Conservation (phyloP, 352 stramenopile species). For the Stramenopiles sp. region DNA sequence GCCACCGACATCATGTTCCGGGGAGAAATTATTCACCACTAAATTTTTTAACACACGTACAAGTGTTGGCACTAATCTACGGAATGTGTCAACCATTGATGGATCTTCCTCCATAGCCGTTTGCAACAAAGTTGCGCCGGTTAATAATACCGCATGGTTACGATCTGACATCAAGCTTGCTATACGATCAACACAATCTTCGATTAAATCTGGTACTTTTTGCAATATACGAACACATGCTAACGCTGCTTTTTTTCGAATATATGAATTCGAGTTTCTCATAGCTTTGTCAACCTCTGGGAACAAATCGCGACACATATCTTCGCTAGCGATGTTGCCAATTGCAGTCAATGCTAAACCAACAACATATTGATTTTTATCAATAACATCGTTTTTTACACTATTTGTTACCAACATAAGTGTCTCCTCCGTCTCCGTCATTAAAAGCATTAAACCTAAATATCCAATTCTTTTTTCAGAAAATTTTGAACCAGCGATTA, state of each 20-base stretch:
- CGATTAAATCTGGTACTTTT: conserved; percentile 90
- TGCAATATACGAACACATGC: conserved; percentile 73
- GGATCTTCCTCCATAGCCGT: conserved; percentile 28
- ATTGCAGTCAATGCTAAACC: conserved; percentile 82
- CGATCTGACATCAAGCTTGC: conserved; percentile 80
- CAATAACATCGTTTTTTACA: conserved; percentile 84
- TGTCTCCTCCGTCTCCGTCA: conserved; percentile 63
- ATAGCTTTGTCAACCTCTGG: conserved; percentile 91
- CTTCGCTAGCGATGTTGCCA: conserved; percentile 76
- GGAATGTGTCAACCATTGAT: conserved; percentile 34
- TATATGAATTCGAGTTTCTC: conserved; percentile 66
- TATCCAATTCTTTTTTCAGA: conserved; percentile 72
- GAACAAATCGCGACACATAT: conserved; percentile 93
- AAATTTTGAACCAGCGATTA: not conserved
- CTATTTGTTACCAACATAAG: conserved; percentile 81
- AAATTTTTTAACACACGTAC: conserved; percentile 81
- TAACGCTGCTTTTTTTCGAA: conserved; percentile 90
- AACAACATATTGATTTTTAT: conserved; percentile 48
- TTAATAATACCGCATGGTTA: conserved; percentile 90
- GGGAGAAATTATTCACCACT: conserved; percentile 86
- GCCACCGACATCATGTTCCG: conserved; percentile 91
- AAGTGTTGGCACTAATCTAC: conserved; percentile 46
- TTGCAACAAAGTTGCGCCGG: conserved; percentile 61
- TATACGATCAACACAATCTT: conserved; percentile 92
- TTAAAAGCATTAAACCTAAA: conserved; percentile 77